Evolutionary conservation across 2,329 filamentous ascomycete genomes (phyloP).

Genomic region (Coniosporium tulheliwenetii): DNA sequence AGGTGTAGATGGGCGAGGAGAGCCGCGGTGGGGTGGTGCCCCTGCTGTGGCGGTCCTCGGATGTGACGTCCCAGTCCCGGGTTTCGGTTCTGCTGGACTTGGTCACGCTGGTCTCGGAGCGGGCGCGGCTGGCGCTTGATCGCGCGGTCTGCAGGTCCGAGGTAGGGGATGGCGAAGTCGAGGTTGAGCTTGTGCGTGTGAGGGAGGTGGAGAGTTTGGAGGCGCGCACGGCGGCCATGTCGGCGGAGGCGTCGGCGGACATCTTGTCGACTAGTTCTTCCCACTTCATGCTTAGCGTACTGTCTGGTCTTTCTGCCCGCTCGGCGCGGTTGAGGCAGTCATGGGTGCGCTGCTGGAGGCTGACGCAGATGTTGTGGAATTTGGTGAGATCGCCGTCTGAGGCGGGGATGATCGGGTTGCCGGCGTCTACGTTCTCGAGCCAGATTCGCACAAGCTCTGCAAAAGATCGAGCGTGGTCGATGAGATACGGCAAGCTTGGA

Average conservation of each 20-base stretch:
- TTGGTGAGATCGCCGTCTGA: conserved; percentile 29
- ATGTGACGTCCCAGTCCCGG: not conserved
- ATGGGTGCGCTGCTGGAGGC: conserved; percentile 30
- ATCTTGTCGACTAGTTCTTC: conserved; percentile 36
- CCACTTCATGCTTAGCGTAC: conserved; percentile 32
- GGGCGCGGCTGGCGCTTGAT: conserved; percentile 10
- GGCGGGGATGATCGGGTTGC: conserved; percentile 7
- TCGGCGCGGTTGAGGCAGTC: conserved; percentile 36
- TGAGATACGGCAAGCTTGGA: conserved; percentile 79
- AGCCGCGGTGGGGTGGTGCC: too few species aligned
- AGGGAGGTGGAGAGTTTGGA: conserved; percentile 7
- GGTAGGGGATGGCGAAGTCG: too few species aligned
- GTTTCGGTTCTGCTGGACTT: conserved; percentile 6
- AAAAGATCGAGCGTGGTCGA: conserved; percentile 76
- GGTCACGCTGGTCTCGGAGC: conserved; percentile 9
- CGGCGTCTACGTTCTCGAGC: conserved; percentile 34
- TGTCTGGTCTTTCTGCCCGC: conserved; percentile 33
- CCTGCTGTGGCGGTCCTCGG: too few species aligned
- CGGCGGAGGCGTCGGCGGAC: conserved; percentile 14
- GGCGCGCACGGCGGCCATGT: conserved; percentile 9
- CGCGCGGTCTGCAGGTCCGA: conserved; percentile 10
- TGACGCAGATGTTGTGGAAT: conserved; percentile 33
- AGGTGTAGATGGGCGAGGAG: too few species aligned
- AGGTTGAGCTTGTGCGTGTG: too few species aligned
- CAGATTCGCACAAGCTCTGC: conserved; percentile 71